Evolutionary conservation across 1,284 basidiomycete genomes (phyloP), one percentile per base, ranked within the genome.

Genomic region (Rhizopogon parksii): DNA sequence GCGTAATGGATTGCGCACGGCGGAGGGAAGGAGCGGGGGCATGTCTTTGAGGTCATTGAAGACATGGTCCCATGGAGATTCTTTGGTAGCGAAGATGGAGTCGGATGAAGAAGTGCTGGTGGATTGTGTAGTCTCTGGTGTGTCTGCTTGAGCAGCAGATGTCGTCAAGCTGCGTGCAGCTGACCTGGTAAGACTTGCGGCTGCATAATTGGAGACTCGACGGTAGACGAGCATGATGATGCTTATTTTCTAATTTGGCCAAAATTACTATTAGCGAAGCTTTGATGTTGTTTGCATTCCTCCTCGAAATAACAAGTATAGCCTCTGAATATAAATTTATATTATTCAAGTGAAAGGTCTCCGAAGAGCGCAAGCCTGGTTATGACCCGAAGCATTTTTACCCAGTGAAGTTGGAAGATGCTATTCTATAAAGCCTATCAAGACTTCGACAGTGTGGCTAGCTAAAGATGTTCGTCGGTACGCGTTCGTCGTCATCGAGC

Each of bases 1-100:
- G 12, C 48, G 61, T 35, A 60, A 54, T 54, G 57, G 57, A n/a
- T 47, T 56, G 45, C 56, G 62, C 55, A 54, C 61, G 27, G 43
- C 46, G 34, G 54, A 50, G 40, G 55, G 60, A 43, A 56, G 52
- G 53, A 55, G 50, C 4, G 64, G 58, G 2, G 66, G 60, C 40
- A 59, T 55, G 42, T 64, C 52, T 36, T 71, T 61, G 43, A 79
- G 60, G 54, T 74, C 71, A 2, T 71, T 63, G 56, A 82, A 79
- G 15, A 83, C 70, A 42, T 76, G 71, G 52, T 82, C 79, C 82
- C 82, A 83, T 27, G 77, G 65, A 17, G 75, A 75, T 42, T 65
- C 66, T 0, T 62, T 54, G 0, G 63, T 42, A 1, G 68, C 67
- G 54, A 74, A 73, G 24, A 74, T 71, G 6, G 69, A 72, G 21